A percentile compares a stretch with the other conserved stretches of the same genome.
Conservation (phyloP, 2,329 filamentous ascomycete genomes). For the Graphilbum sp. region DNA sequence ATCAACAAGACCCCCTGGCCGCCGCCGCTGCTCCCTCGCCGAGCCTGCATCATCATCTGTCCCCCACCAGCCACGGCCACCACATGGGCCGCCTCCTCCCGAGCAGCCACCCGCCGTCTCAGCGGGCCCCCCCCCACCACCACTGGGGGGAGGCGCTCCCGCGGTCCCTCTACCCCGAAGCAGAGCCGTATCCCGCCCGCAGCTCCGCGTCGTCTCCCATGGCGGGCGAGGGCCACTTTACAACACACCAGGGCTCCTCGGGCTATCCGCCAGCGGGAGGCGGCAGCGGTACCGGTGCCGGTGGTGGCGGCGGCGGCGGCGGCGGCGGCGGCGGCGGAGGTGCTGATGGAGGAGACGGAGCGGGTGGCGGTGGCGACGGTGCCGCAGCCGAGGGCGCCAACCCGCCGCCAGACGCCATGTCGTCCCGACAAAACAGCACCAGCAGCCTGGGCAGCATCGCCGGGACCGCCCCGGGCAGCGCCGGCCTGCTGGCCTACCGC, state of each 20-base stretch:
- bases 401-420: neutral
- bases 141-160: conserved; percentile 3
- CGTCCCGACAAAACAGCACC: neutral
- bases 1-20: conserved; percentile 1
- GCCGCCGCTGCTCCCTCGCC: neutral
- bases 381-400: too few species aligned
- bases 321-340: neutral
- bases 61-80: neutral
- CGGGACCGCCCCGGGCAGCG: neutral
- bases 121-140: neutral
- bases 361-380: neutral
- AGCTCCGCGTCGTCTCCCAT: conserved; percentile 4
- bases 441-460: neutral
- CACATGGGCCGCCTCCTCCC: too few species aligned
- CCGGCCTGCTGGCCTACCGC: neutral
- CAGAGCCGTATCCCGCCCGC: neutral
- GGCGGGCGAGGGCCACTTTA: neutral
- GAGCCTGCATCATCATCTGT: too few species aligned
- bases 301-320: too few species aligned
- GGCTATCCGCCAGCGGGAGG: neutral
- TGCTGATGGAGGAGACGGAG: neutral
- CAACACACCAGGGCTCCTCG: neutral
- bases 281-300: too few species aligned
- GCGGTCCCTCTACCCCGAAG: neutral
- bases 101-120: too few species aligned